These are phyloP conservation scores for Cytospora piceicola DNA, from an alignment of 2,329 filamentous ascomycete species.

Conservation along the genomic window DNA sequence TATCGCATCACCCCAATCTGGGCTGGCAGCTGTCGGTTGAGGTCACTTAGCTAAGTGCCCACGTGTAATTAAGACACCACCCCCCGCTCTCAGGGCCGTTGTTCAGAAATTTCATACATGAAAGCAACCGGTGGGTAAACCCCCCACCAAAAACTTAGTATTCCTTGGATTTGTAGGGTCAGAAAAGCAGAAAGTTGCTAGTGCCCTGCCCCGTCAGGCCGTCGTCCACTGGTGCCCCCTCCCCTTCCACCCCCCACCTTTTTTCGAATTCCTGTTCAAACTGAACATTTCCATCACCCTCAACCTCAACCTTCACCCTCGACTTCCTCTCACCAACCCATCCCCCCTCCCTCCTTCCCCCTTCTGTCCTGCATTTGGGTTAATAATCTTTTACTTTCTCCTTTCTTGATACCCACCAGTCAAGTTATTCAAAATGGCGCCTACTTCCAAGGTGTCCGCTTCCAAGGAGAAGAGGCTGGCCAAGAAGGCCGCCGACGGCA, in stretches of 20 bases:
- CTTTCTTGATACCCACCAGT: constrained; percentile 8
- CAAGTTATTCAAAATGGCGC: constrained; percentile 59
- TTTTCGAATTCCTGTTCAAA: constrained; percentile 17
- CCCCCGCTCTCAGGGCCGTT: background rate
- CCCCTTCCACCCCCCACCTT: constrained; percentile 13
- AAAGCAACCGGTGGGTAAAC: too few relatives aligned
- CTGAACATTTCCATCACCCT: constrained; percentile 7
- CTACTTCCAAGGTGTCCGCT: constrained; percentile 69
- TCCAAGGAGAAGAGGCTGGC: constrained; percentile 74
- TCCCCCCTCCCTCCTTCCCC: background rate
- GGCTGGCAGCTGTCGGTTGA: too few relatives aligned
- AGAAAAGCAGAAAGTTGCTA: constrained; percentile 4
- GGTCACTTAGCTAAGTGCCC: background rate
- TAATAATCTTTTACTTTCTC: background rate
- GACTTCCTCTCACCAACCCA: constrained; percentile 15
- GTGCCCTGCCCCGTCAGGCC: constrained; percentile 6
- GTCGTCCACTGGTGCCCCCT: background rate
- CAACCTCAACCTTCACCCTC: constrained; percentile 7
- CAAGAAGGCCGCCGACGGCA: constrained; percentile 73
- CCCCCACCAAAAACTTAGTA: constrained; percentile 21
- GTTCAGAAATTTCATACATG: constrained; percentile 29
- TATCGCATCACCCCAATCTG: background rate
- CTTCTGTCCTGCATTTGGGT: background rate
- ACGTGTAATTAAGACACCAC: background rate
- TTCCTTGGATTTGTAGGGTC: background rate